Base-by-base conservation (phyloP, 345 rosid species). In the Laguncularia racemosa region DNA sequence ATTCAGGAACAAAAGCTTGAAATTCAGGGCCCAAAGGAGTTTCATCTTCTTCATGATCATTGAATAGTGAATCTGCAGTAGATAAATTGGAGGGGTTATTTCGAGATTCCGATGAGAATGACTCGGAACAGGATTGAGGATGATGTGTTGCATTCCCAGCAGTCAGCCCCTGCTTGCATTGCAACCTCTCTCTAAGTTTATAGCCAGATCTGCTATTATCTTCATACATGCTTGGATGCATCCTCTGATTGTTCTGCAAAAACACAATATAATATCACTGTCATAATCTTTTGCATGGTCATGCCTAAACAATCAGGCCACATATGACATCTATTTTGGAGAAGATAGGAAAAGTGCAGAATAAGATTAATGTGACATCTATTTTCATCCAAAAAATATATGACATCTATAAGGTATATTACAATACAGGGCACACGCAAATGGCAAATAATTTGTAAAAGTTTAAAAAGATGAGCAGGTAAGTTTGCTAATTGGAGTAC, bases 1-100 rank as follows among this genome's bases (percentile, higher is more conserved):
- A 84, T 57, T 78, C 78, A 20, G 87, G 87, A 48, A 91, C 73
- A 52, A 58, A 67, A 16, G 89, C 96, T 78, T 91, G 97, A 77
- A 67, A 82, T 47, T 14, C 62, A 58, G 74, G 79, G 44, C 97
- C 95, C 20, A 78, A 63, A 52, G 66, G 44, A 46, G 74, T 77
- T 17, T 50, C 26, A 55, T 53, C 73, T 62, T 60, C 46, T 0
- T n/a, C 57, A 20, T 59, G 53, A 14, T 56, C 67, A 59, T 68
- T 58, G 56, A 44, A 43, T 50, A 28, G 55, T 53, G 16, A 38
- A 63, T 44, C n/a, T n/a, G 48, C 61, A 21, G 40, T 56, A 49
- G 44, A 54, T 19, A 55, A 66, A 28, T 50, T 54, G 44, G 64
- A 50, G 20, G 56, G 61, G 55, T 60, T 60, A 50, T 52, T 38